Evolutionary conservation across 352 stramenopile species (phyloP).

Genomic region (Globisporangium irregulare): DNA sequence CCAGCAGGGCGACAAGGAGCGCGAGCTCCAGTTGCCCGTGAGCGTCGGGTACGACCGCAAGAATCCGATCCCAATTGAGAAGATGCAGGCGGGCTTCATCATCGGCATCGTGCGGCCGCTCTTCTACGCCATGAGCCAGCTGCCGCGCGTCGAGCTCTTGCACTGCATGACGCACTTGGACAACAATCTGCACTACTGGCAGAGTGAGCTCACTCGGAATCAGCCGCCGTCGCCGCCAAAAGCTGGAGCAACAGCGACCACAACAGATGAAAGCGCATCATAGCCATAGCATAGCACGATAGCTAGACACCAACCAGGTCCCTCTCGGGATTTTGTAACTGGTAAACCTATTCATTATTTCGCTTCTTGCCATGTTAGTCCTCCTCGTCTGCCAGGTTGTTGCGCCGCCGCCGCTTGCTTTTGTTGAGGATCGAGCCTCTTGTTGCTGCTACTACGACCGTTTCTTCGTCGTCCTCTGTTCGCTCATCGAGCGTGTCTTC

Average conservation of each 20-base stretch:
- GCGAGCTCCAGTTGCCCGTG: constrained; percentile 75
- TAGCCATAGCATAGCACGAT: background rate
- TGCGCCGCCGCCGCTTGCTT: constrained; percentile 10
- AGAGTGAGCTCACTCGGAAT: constrained; percentile 57
- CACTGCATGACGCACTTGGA: constrained; percentile 72
- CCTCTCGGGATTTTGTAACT: background rate
- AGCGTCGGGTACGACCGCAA: constrained; percentile 90
- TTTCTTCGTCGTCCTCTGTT: constrained; percentile 6
- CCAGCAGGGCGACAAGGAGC: constrained; percentile 93
- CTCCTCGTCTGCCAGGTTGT: constrained; percentile 7
- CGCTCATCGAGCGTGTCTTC: constrained; percentile 13
- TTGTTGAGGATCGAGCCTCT: background rate
- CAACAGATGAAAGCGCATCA: constrained; percentile 8
- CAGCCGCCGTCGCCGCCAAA: constrained; percentile 21
- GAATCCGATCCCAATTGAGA: constrained; percentile 80
- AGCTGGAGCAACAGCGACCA: constrained; percentile 7
- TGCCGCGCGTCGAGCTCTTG: constrained; percentile 47
- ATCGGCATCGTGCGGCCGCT: constrained; percentile 88
- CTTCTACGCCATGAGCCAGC: constrained; percentile 51
- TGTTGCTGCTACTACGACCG: background rate
- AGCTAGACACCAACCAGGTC: background rate
- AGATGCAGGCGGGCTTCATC: constrained; percentile 94
- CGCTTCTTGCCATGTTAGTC: background rate
- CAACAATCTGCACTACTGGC: constrained; percentile 64
- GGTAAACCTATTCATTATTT: constrained; percentile 1